phyloP scores from a whole-genome alignment of 257 asterid species.

The Dorcoceras hygrometricum region DNA sequence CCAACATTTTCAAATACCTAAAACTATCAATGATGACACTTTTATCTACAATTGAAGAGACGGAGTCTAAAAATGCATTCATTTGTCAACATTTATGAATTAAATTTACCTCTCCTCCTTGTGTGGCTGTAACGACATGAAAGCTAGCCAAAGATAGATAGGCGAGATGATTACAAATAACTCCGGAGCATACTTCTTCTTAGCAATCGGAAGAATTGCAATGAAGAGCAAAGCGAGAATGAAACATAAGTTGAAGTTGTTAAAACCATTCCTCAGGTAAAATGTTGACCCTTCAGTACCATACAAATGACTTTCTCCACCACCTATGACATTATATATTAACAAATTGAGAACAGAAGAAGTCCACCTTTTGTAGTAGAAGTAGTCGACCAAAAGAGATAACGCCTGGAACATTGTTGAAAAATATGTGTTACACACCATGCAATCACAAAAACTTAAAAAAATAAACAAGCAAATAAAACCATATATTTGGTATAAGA shows the following conservation, averaged over 20 bases:
- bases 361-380: constrained; percentile 83
- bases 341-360: constrained; percentile 86
- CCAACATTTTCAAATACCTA: constrained; percentile 5
- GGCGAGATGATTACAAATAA: constrained; percentile 78
- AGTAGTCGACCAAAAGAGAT: constrained; percentile 68
- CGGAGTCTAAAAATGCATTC: background rate
- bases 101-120: constrained; percentile 88
- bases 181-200: constrained; percentile 78
- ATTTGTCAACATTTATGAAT: constrained; percentile 18
- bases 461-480: background rate
- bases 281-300: constrained; percentile 86
- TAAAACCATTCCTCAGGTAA: constrained; percentile 88
- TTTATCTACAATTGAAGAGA: constrained; percentile 3
- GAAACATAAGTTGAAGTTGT: constrained; percentile 89
- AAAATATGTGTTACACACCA: constrained; percentile 22
- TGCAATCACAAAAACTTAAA: constrained; percentile 11
- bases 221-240: constrained; percentile 78
- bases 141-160: constrained; percentile 84
- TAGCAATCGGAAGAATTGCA: constrained; percentile 68
- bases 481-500: constrained; percentile 11
- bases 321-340: constrained; percentile 84
- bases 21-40: constrained; percentile 8
- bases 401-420: constrained; percentile 52
- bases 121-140: constrained; percentile 98
- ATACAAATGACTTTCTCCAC: constrained; percentile 97